phyloP scores from a whole-genome alignment of 257 asterid genomes.

The Parsonsia alboflavescens region DNA sequence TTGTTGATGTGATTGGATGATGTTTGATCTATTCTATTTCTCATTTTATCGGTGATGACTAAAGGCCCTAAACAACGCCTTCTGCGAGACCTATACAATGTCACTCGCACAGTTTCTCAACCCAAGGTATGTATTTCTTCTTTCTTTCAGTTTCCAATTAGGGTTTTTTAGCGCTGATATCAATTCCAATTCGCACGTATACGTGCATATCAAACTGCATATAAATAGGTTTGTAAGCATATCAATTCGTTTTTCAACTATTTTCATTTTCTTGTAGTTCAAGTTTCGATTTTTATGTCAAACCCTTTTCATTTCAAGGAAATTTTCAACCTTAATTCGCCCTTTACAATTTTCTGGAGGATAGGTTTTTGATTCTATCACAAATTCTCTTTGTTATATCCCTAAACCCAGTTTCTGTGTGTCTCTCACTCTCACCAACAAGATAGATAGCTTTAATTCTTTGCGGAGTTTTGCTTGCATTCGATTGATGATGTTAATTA shows the following conservation, averaged over 20 bases:
- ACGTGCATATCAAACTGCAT: neutral
- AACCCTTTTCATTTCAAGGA: slow-evolving; percentile 1
- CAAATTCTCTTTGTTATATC: neutral
- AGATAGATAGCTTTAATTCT: neutral
- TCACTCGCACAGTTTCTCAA: slow-evolving; percentile 39
- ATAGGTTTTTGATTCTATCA: slow-evolving; percentile 10
- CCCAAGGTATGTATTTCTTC: slow-evolving; percentile 43
- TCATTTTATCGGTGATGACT: slow-evolving; percentile 42
- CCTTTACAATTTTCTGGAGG: slow-evolving; percentile 8
- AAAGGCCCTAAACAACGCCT: slow-evolving; percentile 41
- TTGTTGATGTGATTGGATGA: slow-evolving; percentile 14
- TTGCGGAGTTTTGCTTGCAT: neutral
- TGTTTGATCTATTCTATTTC: slow-evolving; percentile 37
- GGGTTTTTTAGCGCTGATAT: slow-evolving; percentile 30
- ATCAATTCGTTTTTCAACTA: neutral
- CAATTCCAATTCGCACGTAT: neutral
- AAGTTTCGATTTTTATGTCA: slow-evolving; percentile 4
- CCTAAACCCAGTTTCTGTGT: neutral
- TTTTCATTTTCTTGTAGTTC: neutral
- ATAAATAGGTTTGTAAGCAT: neutral
- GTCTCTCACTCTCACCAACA: neutral
- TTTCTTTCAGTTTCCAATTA: slow-evolving; percentile 15
- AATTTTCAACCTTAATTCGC: slow-evolving; percentile 9
- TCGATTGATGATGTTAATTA: neutral
- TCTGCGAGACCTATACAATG: slow-evolving; percentile 49